Conservation (phyloP, 2,329 filamentous ascomycete genomes). For the Phaeosphaeriaceae sp. region DNA sequence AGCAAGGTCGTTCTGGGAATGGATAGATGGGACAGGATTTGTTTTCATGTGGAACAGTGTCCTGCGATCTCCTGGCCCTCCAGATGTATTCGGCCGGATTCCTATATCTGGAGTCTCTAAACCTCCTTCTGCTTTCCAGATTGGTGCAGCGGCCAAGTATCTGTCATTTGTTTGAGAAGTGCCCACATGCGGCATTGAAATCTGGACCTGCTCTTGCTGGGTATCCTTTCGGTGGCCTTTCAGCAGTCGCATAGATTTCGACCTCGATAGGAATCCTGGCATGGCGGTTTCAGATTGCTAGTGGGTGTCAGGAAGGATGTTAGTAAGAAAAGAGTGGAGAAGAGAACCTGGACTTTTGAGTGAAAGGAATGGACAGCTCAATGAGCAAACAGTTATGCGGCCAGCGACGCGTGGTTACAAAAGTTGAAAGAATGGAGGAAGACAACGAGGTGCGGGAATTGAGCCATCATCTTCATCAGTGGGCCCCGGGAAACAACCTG, state of each 20-base stretch:
- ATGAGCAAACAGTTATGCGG: conserved; percentile 40
- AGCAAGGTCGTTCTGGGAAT: conserved; percentile 33
- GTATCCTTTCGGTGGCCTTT: conserved; percentile 39
- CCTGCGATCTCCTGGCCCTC: conserved; percentile 41
- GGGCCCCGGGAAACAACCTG: conserved; percentile 32
- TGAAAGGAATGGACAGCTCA: conserved; percentile 51
- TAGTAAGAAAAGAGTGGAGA: conserved; percentile 28
- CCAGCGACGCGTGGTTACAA: conserved; percentile 22
- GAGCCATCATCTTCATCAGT: conserved; percentile 26
- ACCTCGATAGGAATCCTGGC: conserved; percentile 47
- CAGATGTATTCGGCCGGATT: conserved; percentile 44
- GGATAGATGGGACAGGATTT: conserved; percentile 30
- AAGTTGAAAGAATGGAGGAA: conserved; percentile 26
- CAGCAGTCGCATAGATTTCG: conserved; percentile 46
- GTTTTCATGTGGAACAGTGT: conserved; percentile 46
- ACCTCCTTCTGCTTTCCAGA: conserved; percentile 30
- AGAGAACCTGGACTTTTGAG: conserved; percentile 19
- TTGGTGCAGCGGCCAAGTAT: conserved; percentile 39
- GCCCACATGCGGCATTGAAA: conserved; percentile 31
- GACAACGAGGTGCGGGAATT: conserved; percentile 25
- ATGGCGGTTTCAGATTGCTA: conserved; percentile 48
- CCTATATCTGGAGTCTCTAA: conserved; percentile 39
- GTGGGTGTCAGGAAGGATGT: conserved; percentile 39
- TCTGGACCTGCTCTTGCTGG: conserved; percentile 32
- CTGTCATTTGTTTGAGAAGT: conserved; percentile 36